Percentiles rank a stretch among this genome's conserved stretches.
phyloP scores from a whole-genome alignment of 352 stramenopile genomes.

The Phytophthora sp. region DNA sequence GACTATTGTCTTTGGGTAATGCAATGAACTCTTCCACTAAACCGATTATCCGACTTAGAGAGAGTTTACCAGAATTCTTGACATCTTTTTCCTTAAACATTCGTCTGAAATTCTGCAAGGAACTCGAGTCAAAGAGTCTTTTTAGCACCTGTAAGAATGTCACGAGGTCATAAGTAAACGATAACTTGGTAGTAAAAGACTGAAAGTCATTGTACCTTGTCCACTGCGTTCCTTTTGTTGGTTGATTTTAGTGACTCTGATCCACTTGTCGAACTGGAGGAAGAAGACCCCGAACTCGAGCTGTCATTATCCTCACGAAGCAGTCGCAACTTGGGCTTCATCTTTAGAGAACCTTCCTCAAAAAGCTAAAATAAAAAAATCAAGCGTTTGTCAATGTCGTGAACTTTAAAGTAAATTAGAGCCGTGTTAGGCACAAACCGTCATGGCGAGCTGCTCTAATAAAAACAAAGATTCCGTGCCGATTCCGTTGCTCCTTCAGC shows the following conservation, averaged over 20 bases:
- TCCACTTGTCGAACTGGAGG: constrained; percentile 22
- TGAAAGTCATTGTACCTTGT: constrained; percentile 27
- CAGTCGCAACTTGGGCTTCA: constrained; percentile 48
- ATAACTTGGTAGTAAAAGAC: not conserved
- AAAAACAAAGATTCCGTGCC: constrained; percentile 57
- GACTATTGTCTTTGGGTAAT: not conserved
- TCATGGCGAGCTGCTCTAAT: constrained; percentile 72
- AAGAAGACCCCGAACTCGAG: constrained; percentile 30
- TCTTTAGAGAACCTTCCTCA: constrained; percentile 57
- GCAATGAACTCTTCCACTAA: constrained; percentile 43
- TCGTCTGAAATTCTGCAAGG: constrained; percentile 40
- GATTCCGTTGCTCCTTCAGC: constrained; percentile 23
- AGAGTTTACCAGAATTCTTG: constrained; percentile 47
- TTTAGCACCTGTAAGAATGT: constrained; percentile 33
- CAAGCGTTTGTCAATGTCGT: not conserved
- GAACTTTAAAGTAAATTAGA: not conserved
- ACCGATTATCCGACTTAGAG: constrained; percentile 43
- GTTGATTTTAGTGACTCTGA: constrained; percentile 18
- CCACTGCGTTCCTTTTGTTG: constrained; percentile 7
- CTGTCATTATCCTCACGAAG: constrained; percentile 24
- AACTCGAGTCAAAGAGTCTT: constrained; percentile 45
- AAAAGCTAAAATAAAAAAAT: constrained; percentile 47
- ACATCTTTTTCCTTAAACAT: constrained; percentile 48
- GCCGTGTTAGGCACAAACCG: constrained; percentile 31
- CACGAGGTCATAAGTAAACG: not conserved